These are phyloP conservation scores for Candida parachauliodes DNA, from an alignment of 805 yeast genomes.

Conservation along the genomic window DNA sequence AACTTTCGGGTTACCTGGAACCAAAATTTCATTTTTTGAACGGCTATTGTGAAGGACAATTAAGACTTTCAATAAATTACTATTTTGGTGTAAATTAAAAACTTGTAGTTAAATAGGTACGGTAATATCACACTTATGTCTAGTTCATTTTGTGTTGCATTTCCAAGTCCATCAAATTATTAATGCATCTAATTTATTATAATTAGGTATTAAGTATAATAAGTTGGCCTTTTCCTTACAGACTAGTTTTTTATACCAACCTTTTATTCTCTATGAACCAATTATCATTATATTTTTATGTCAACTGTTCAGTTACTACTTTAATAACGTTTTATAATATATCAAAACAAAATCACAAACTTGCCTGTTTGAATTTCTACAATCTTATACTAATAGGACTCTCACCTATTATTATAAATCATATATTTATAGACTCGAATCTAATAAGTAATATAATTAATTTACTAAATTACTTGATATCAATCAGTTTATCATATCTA, in stretches of 20 bases:
- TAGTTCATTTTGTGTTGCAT: neutral
- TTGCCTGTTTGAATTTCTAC: neutral
- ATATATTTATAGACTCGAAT: neutral
- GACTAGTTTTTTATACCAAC: too few relatives aligned
- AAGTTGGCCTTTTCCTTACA: too few relatives aligned
- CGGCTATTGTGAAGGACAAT: too few relatives aligned
- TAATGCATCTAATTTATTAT: constrained; percentile 2
- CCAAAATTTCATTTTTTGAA: too few relatives aligned
- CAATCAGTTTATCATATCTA: neutral
- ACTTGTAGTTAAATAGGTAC: too few relatives aligned
- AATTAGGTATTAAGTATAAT: too few relatives aligned
- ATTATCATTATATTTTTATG: neutral
- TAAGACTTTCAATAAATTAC: too few relatives aligned
- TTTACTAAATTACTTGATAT: neutral
- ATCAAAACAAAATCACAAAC: neutral
- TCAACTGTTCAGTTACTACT: neutral
- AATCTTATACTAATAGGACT: neutral
- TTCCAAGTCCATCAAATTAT: constrained; percentile 2
- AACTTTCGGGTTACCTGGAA: too few relatives aligned
- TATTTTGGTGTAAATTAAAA: too few relatives aligned
- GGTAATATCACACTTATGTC: neutral
- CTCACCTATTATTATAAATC: neutral
- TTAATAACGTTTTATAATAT: neutral
- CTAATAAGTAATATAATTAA: neutral
- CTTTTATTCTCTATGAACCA: neutral